phyloP scores from a whole-genome alignment of 2,329 filamentous ascomycete genomes.

The Kalmusia sp. region DNA sequence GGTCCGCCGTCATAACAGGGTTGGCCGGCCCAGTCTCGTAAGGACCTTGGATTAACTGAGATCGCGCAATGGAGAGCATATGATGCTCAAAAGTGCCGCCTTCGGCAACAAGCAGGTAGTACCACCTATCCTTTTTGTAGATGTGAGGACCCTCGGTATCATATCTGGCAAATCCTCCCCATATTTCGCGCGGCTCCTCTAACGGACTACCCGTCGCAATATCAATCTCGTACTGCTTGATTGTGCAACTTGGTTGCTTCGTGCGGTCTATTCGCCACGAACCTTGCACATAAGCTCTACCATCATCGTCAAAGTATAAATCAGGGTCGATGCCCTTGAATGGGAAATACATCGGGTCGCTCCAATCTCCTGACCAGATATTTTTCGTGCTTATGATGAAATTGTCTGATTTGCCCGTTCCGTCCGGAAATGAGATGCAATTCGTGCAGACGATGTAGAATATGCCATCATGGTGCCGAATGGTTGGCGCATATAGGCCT shows the following conservation, averaged over 20 bases:
- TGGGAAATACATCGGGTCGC: slow-evolving; percentile 28
- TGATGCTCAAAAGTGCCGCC: slow-evolving; percentile 27
- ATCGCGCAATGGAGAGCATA: slow-evolving; percentile 44
- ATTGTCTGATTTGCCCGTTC: too few relatives aligned
- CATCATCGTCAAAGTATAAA: slow-evolving; percentile 64
- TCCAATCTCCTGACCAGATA: slow-evolving; percentile 22
- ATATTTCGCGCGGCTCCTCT: too few relatives aligned
- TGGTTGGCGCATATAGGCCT: slow-evolving; percentile 32
- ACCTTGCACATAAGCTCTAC: slow-evolving; percentile 56
- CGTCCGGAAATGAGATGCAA: slow-evolving; percentile 19
- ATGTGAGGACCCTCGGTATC: slow-evolving; percentile 46
- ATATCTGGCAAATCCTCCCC: slow-evolving; percentile 46
- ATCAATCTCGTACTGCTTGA: slow-evolving; percentile 39
- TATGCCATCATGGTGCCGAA: slow-evolving; percentile 28
- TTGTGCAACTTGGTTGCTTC: too few relatives aligned
- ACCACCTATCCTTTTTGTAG: slow-evolving; percentile 44
- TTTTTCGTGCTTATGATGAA: not conserved
- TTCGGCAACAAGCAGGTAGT: slow-evolving; percentile 44
- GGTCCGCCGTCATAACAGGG: slow-evolving; percentile 44
- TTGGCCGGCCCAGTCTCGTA: slow-evolving; percentile 43
- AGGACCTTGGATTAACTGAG: slow-evolving; percentile 41
- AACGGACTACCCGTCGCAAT: slow-evolving; percentile 45
- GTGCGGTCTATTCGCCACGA: too few relatives aligned
- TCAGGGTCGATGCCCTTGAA: slow-evolving; percentile 54
- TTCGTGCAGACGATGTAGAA: slow-evolving; percentile 27